phyloP scores from a whole-genome alignment of 768 basidiomycete species.

The Boletus sp. region DNA sequence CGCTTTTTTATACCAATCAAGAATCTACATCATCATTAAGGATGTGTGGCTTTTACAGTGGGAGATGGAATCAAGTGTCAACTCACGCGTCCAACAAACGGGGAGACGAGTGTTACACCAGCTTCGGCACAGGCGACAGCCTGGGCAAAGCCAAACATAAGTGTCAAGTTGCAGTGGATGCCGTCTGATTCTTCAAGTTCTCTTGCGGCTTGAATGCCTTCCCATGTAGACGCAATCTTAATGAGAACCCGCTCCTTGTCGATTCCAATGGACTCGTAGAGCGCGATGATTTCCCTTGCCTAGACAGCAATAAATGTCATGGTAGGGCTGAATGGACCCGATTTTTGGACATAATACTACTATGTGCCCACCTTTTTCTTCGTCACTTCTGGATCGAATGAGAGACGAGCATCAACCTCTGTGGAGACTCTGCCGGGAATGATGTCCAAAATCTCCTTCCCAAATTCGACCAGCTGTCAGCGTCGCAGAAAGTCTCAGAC shows the following conservation, averaged over 20 bases:
- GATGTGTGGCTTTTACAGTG: conserved; percentile 29
- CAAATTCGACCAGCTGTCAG: conserved; percentile 89
- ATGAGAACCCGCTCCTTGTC: conserved; percentile 89
- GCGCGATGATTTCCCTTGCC: conserved; percentile 80
- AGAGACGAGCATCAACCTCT: conserved; percentile 94
- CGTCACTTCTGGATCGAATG: conserved; percentile 87
- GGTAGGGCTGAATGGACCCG: too few species aligned
- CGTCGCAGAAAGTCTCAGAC: not conserved
- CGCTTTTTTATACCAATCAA: conserved; percentile 96
- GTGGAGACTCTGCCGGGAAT: conserved; percentile 97
- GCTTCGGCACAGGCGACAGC: conserved; percentile 98
- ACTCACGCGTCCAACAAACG: conserved; percentile 92
- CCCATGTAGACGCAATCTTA: conserved; percentile 99
- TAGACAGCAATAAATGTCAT: conserved; percentile 14
- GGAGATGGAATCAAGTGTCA: not conserved
- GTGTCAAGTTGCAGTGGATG: conserved; percentile 97
- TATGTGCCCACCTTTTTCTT: conserved; percentile 63
- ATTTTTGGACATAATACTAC: too few species aligned
- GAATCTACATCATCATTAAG: conserved; percentile 54
- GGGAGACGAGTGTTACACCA: conserved; percentile 93
- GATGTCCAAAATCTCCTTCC: conserved; percentile 86
- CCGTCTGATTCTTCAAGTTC: conserved; percentile 84
- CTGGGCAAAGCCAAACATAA: conserved; percentile 95
- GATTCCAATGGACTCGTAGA: conserved; percentile 90
- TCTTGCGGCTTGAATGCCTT: conserved; percentile 96